phyloP scores from a whole-genome alignment of 805 yeast genomes.

The Ogataea neopini region DNA sequence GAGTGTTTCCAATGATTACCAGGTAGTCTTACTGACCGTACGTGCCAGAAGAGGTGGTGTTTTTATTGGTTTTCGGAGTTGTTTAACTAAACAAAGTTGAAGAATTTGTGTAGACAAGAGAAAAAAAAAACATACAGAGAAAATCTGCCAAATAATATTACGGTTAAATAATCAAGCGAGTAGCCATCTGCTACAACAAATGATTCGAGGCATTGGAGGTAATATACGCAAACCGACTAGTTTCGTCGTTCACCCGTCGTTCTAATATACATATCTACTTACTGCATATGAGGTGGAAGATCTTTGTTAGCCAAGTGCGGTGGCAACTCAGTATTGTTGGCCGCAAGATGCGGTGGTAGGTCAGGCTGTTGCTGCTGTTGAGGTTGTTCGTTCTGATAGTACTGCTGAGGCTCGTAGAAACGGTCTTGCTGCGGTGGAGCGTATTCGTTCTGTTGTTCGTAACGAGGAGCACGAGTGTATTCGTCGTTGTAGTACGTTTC shows the following conservation, averaged over 20 bases:
- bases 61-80: no score
- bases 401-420: slow-evolving; percentile 4
- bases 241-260: no score
- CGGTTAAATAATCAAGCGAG: background rate
- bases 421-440: slow-evolving; percentile 8
- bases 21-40: no score
- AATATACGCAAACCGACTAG: background rate
- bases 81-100: no score
- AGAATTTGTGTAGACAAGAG: background rate
- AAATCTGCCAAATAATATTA: background rate
- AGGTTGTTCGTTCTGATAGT: slow-evolving; percentile 3
- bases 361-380: slow-evolving; percentile 2
- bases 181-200: no score
- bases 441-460: slow-evolving; percentile 2
- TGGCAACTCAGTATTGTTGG: slow-evolving; percentile 4
- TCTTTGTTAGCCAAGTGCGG: slow-evolving; percentile 15
- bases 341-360: slow-evolving; percentile 1
- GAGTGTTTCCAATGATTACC: background rate
- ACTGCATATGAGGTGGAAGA: slow-evolving; percentile 24
- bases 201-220: no score
- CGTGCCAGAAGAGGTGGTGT: no score
- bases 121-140: background rate
- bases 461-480: slow-evolving; percentile 11
- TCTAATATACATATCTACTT: no score
- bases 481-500: slow-evolving; percentile 8